phyloP scores from a whole-genome alignment of 352 stramenopile genomes.

The Thraustochytrium striatum region DNA sequence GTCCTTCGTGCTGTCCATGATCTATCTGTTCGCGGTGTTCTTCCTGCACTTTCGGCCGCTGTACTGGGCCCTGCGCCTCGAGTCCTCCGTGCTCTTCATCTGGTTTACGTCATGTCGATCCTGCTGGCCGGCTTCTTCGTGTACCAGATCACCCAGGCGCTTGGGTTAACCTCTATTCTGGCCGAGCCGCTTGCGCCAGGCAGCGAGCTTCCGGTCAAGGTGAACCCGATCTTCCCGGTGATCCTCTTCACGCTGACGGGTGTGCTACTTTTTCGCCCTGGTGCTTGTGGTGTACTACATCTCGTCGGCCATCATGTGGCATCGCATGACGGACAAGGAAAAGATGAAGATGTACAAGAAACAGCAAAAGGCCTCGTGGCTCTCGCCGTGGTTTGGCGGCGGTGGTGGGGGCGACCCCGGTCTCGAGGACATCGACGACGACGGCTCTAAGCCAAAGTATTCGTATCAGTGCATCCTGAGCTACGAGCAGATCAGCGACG shows the following conservation, averaged over 20 bases:
- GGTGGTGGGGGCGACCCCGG: not conserved
- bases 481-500: conserved; percentile 23
- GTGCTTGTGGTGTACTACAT: conserved; percentile 26
- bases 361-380: not conserved
- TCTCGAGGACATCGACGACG: conserved; percentile 20
- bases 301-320: not conserved
- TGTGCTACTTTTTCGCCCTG: not conserved
- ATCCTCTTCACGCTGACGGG: conserved; percentile 14
- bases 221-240: conserved; percentile 47
- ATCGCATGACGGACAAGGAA: conserved; percentile 30
- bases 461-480: conserved; percentile 5
- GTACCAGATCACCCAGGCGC: conserved; percentile 24
- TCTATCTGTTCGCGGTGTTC: conserved; percentile 37
- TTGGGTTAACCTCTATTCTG: conserved; percentile 13
- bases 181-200: conserved; percentile 28
- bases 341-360: conserved; percentile 45
- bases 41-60: conserved; percentile 19
- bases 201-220: conserved; percentile 20
- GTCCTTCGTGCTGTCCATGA: conserved; percentile 30
- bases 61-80: conserved; percentile 41
- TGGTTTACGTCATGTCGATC: conserved; percentile 39
- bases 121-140: conserved; percentile 22
- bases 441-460: conserved; percentile 24
- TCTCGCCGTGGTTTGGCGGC: conserved; percentile 27
- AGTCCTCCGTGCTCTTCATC: conserved; percentile 44